Evolutionary conservation across 169 alveolate genomes (phyloP).

Genomic region (Plasmodium vinckei): DNA sequence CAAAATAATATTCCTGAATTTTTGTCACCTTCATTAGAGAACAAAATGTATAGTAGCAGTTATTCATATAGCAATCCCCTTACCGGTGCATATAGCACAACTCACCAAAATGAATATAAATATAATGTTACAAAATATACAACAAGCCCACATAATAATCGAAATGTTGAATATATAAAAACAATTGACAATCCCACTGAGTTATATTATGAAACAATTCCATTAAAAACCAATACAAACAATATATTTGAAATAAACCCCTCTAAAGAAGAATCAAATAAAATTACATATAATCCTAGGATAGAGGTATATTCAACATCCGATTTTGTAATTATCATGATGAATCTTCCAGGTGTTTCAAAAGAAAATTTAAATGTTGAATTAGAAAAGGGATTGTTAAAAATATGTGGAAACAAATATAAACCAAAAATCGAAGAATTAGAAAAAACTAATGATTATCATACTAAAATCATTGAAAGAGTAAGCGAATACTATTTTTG

Average conservation of each 20-base stretch:
- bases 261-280: slow-evolving; percentile 55
- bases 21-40: slow-evolving; percentile 33
- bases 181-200: slow-evolving; percentile 29
- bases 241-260: slow-evolving; percentile 71
- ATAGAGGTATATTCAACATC: slow-evolving; percentile 70
- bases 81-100: slow-evolving; percentile 16
- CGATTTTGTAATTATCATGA: slow-evolving; percentile 58
- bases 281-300: slow-evolving; percentile 61
- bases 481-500: slow-evolving; percentile 56
- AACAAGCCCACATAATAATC: slow-evolving; percentile 15
- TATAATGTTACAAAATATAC: slow-evolving; percentile 35
- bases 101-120: slow-evolving; percentile 65
- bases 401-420: slow-evolving; percentile 55
- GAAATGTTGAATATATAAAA: slow-evolving; percentile 35
- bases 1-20: slow-evolving; percentile 9
- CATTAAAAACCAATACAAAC: slow-evolving; percentile 56
- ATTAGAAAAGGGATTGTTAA: slow-evolving; percentile 62
- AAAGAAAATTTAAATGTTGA: slow-evolving; percentile 68
- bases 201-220: slow-evolving; percentile 52
- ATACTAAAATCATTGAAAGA: slow-evolving; percentile 73
- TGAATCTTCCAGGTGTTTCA: slow-evolving; percentile 62
- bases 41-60: slow-evolving; percentile 22
- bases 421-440: slow-evolving; percentile 63
- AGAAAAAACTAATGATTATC: slow-evolving; percentile 53
- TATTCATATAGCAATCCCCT: slow-evolving; percentile 56